phyloP scores from a whole-genome alignment of 441 rosid genomes.

The Croton setiger region DNA sequence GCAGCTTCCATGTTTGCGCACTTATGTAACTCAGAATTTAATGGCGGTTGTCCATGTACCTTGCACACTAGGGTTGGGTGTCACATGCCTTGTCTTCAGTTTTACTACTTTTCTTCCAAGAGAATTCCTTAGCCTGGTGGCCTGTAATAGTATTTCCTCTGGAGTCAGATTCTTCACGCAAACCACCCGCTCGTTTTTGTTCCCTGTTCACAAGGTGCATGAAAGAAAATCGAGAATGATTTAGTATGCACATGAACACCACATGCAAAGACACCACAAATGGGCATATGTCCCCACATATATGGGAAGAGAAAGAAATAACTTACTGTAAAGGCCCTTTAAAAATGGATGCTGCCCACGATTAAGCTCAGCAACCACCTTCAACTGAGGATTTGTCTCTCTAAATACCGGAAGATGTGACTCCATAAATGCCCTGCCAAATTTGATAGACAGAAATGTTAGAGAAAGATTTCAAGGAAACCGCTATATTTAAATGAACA shows the following conservation, averaged over 20 bases:
- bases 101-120: slow-evolving; percentile 81
- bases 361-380: slow-evolving; percentile 64
- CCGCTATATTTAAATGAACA: not conserved
- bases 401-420: slow-evolving; percentile 57
- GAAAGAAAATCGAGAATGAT: not conserved
- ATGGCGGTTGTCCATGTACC: slow-evolving; percentile 83
- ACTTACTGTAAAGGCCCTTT: slow-evolving; percentile 73
- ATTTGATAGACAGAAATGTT: not conserved
- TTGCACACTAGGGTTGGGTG: slow-evolving; percentile 77
- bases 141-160: slow-evolving; percentile 58
- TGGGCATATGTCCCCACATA: not conserved
- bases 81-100: slow-evolving; percentile 72
- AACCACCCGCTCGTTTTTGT: slow-evolving; percentile 69
- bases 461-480: too few relatives aligned
- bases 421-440: slow-evolving; percentile 77
- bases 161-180: slow-evolving; percentile 80
- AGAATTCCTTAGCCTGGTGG: slow-evolving; percentile 69
- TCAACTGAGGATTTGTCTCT: slow-evolving; percentile 72
- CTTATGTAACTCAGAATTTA: slow-evolving; percentile 45
- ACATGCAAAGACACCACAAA: not conserved
- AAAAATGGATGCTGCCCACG: slow-evolving; percentile 87
- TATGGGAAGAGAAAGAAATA: not conserved
- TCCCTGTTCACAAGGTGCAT: slow-evolving; percentile 36
- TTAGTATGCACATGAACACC: not conserved
- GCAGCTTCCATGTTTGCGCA: not conserved